Conservation (phyloP, 176 grass and related monocot genomes). For the maize (Zea mays) region DNA sequence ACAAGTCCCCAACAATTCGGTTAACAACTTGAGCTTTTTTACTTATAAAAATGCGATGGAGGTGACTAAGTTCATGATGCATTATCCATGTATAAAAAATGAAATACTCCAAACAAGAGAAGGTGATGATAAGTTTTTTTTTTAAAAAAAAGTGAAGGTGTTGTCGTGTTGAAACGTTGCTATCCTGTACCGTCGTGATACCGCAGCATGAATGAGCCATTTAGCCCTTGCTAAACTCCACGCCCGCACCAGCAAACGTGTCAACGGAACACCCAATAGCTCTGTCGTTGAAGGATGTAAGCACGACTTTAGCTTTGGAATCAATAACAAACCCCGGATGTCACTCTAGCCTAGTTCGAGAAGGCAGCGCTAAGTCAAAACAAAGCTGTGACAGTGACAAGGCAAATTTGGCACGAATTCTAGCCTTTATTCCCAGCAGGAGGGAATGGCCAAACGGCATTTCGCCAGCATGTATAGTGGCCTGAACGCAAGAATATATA, state of each 20-base stretch:
- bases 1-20: too few species aligned
- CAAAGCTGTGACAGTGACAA: constrained; percentile 31
- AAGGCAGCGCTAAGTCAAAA: constrained; percentile 12
- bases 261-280: constrained; percentile 7
- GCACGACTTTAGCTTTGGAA: constrained; percentile 3
- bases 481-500: too few species aligned
- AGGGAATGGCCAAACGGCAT: constrained; percentile 23
- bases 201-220: not conserved
- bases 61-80: constrained; percentile 3
- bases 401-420: constrained; percentile 11
- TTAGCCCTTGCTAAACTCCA: not conserved
- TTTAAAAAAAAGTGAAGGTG: too few species aligned
- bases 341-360: constrained; percentile 16
- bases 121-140: not conserved
- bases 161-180: not conserved
- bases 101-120: not conserved
- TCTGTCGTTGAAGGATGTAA: constrained; percentile 24
- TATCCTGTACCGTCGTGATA: not conserved
- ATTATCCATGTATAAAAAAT: not conserved
- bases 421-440: constrained; percentile 34
- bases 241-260: not conserved
- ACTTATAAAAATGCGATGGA: not conserved
- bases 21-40: not conserved
- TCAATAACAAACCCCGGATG: not conserved
- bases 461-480: not conserved